A percentile compares a stretch with the other conserved stretches of the same genome.
These are phyloP conservation scores for Rubroboletus satanas DNA, from an alignment of 768 basidiomycete genomes.

Conservation along the genomic window DNA sequence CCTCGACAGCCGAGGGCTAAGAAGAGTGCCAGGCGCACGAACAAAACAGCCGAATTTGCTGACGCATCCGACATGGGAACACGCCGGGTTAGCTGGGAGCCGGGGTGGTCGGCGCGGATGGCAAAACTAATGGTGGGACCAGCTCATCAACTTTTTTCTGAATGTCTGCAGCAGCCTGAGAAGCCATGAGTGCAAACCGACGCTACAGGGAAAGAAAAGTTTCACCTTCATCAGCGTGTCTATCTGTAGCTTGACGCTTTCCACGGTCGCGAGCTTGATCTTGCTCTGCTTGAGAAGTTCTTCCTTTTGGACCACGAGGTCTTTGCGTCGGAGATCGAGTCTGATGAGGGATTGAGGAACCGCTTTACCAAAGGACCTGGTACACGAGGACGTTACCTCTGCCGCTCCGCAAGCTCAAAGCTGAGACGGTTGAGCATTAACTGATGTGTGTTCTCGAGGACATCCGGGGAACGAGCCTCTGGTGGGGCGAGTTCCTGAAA, in stretches of 20 bases:
- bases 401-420: conserved; percentile 85
- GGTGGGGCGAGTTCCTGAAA: conserved; percentile 66
- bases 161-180: conserved; percentile 63
- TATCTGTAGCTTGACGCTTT: conserved; percentile 74
- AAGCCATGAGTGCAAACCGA: conserved; percentile 13
- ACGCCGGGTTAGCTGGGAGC: conserved; percentile 15
- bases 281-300: conserved; percentile 79
- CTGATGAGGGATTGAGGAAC: conserved; percentile 36
- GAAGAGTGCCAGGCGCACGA: not conserved
- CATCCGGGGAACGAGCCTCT: conserved; percentile 58
- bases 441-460: conserved; percentile 68
- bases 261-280: conserved; percentile 64
- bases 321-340: conserved; percentile 66
- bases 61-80: not conserved
- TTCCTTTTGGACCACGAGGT: conserved; percentile 67
- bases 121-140: conserved; percentile 42
- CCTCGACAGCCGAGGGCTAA: conserved; percentile 7
- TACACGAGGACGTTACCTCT: conserved; percentile 51
- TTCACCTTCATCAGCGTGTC: conserved; percentile 70
- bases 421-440: conserved; percentile 84
- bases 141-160: conserved; percentile 76
- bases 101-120: conserved; percentile 27
- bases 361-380: conserved; percentile 3
- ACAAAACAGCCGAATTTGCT: conserved; percentile 3
- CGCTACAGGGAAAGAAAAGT: not conserved